Base-by-base conservation (phyloP, 2,329 filamentous ascomycete genomes). In the Botrytis tulipae region DNA sequence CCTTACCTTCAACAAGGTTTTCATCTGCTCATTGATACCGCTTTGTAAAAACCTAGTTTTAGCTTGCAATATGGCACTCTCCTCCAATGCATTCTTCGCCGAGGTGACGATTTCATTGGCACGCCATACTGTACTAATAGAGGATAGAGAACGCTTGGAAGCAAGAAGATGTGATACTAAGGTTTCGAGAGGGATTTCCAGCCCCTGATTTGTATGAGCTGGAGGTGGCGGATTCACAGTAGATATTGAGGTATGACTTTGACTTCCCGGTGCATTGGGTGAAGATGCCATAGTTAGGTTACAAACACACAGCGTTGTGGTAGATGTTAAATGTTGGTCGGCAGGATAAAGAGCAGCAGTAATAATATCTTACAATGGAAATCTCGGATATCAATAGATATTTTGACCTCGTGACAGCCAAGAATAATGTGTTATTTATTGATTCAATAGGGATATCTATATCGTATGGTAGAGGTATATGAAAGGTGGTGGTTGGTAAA, bases 91-190 rank as follows among this genome's bases (percentile, higher is more conserved):
- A 46, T 87, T 85, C 48, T 94, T 91, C 7, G 94, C 93, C 22
- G 89, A 86, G 32, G 89, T 93, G 62, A 96, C 92, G 73, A 98
- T 90, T 79, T 97, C 92, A 80, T 96, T 95, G 76, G 94, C 95
- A 74, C 93, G 92, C 81, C 93, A 91, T 70, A 98, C 93, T 74
- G 93, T 90, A 60, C 87, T 89, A 81, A 97, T 94, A 18, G 94
- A 94, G 25, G 92, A 93, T 7, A 98, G 87, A 1, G 95, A 95
- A 62, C 93, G 90, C 82, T 98, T 98, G 14, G 95, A 93, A 44
- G 92, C 91, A 59, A 98, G 89, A 51, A 98, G 91, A 83, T 97
- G 91, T 71, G 90, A 88, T 73, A 98, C 93, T 61, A 98, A 89
- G 37, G 89, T 90, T 78, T 97, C 93, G 79, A 97, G 88, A 37